phyloP scores from a whole-genome alignment of 257 asterid genomes.

The Rehmannia glutinosa region DNA sequence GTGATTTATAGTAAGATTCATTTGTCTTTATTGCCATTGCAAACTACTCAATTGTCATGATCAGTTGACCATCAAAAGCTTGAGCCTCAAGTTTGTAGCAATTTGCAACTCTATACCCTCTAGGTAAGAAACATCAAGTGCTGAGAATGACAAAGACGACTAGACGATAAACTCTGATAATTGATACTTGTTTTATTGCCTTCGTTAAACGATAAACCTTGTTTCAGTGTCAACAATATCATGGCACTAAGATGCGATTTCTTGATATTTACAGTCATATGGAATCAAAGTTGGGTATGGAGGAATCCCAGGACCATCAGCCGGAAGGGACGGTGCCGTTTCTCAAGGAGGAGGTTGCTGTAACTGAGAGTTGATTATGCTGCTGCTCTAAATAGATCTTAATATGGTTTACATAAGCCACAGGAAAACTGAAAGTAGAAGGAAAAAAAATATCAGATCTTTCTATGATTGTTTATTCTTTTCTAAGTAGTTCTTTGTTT shows the following conservation, averaged over 20 bases:
- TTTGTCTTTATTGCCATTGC: background rate
- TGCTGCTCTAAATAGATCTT: background rate
- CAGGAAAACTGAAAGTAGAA: background rate
- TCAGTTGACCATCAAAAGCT: background rate
- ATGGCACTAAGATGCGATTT: background rate
- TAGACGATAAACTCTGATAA: too few relatives aligned
- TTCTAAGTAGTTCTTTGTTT: background rate
- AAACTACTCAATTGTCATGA: background rate
- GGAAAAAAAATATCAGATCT: background rate
- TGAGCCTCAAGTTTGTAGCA: background rate
- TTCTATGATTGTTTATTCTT: conserved; percentile 12
- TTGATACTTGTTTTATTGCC: background rate
- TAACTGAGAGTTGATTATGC: conserved; percentile 26
- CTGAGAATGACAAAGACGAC: background rate
- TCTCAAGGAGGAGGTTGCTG: conserved; percentile 78
- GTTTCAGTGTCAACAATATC: too few relatives aligned
- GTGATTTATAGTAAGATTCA: background rate
- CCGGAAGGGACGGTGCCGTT: conserved; percentile 67
- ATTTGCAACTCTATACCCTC: background rate
- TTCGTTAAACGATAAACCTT: background rate
- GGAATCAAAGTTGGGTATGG: conserved; percentile 88
- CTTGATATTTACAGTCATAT: conserved; percentile 43
- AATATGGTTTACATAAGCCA: background rate
- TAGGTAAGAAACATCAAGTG: background rate
- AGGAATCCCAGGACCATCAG: conserved; percentile 58